These are phyloP conservation scores for Trifolium repens DNA, from an alignment of 306 rosid species.

Conservation along the genomic window DNA sequence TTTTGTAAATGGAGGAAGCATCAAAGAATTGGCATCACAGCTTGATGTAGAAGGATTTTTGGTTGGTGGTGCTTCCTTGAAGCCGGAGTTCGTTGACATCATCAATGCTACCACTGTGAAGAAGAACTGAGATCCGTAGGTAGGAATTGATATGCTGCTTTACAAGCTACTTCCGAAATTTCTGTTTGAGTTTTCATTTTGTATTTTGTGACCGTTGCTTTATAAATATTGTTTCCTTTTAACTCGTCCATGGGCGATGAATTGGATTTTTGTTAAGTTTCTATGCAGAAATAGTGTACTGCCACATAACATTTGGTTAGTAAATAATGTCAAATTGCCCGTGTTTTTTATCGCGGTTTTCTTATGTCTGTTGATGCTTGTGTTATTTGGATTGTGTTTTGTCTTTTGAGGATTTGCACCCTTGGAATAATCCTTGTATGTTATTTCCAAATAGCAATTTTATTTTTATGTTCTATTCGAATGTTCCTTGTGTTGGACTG, in stretches of 20 bases:
- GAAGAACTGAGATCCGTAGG: conserved; percentile 53
- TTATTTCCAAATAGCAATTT: too few relatives aligned
- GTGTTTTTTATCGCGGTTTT: neutral
- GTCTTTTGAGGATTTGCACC: neutral
- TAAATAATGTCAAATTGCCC: conserved; percentile 39
- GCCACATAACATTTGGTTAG: conserved; percentile 42
- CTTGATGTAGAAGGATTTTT: conserved; percentile 92
- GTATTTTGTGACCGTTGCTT: conserved; percentile 38
- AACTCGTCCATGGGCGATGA: conserved; percentile 30
- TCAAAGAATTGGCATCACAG: conserved; percentile 81
- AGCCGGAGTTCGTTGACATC: conserved; percentile 89
- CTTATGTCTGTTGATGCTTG: neutral
- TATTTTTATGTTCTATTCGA: too few relatives aligned
- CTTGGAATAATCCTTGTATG: too few relatives aligned
- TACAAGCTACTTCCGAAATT: conserved; percentile 37
- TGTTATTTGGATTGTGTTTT: neutral
- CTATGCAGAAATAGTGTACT: conserved; percentile 38
- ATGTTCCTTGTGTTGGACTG: too few relatives aligned
- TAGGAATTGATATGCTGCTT: conserved; percentile 37
- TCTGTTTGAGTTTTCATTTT: conserved; percentile 35
- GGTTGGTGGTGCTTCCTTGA: conserved; percentile 95
- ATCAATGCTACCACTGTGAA: conserved; percentile 77
- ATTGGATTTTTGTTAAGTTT: conserved; percentile 41
- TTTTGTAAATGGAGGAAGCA: conserved; percentile 87
- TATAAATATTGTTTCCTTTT: conserved; percentile 27